Evolutionary conservation across 768 basidiomycete genomes (phyloP), one percentile per base, ranked within the genome.

Genomic region (Suillus alpinus): DNA sequence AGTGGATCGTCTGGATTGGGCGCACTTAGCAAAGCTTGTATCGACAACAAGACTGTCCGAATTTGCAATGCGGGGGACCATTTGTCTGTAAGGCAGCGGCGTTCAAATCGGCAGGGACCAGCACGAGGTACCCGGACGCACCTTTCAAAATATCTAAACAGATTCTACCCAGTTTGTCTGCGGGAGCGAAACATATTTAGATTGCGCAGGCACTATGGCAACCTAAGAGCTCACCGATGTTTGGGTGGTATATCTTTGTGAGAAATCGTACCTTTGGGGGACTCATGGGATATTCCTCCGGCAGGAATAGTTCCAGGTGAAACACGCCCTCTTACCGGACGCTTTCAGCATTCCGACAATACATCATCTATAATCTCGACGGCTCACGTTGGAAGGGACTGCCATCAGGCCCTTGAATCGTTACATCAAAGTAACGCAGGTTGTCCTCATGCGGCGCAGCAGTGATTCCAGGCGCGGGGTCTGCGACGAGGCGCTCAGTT

Each of bases 61-160:
- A 99, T 99, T 75, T 99, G 97, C 18, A 99, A 82, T 0, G 97
- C 97, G 20, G 97, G 97, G 10, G 95, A 97, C 97, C 97, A 99
- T 81, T 98, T 98, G 77, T 99, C 97, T 94, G 68, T 23, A 59
- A 40, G 3, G 57, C 53, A 64, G 53, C 26, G 13, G 3, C 1
- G 26, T 26, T 39, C 36, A 55, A 39, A 39, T 10, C 23, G 12
- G 13, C 49, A 37, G 40, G 40, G 43, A 52, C 20, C 2, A 26
- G 6, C 14, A 23, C n/a, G 31, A 49, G 31, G 41, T 39, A 58
- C 39, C 16, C 18, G 34, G 26, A 49, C 81, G 51, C 68, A 90
- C 94, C 93, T 83, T 99, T 99, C 70, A 99, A 79, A 69, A 99
- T 98, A 74, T 99, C 97, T 59, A 99, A 78, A 76, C 97, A 99